Conservation (phyloP, 2,329 filamentous ascomycete species). For the Ascocoryne sarcoides region DNA sequence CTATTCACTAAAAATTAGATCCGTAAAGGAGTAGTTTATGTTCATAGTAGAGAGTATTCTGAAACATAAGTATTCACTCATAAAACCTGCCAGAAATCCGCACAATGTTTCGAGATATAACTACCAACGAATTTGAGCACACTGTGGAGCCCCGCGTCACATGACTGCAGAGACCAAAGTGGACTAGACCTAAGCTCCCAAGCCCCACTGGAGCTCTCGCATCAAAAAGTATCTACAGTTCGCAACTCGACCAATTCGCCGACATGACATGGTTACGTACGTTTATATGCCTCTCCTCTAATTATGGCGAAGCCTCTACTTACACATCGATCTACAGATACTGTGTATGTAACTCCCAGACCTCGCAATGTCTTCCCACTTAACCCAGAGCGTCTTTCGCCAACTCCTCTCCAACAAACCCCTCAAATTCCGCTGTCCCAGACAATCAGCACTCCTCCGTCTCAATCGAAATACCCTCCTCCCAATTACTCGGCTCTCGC, state of each 20-base stretch:
- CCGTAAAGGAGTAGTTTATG: too few relatives aligned
- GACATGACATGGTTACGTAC: slow-evolving; percentile 15
- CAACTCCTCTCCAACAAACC: slow-evolving; percentile 44
- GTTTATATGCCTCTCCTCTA: too few relatives aligned
- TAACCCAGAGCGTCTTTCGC: slow-evolving; percentile 51
- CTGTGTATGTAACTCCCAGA: too few relatives aligned
- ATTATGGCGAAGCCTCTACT: too few relatives aligned
- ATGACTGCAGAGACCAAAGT: slow-evolving; percentile 4
- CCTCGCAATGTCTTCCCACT: slow-evolving; percentile 55
- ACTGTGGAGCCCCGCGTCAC: slow-evolving; percentile 1
- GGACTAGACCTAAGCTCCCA: not conserved
- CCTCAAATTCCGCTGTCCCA: slow-evolving; percentile 27
- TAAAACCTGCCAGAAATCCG: too few relatives aligned
- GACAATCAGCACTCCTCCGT: slow-evolving; percentile 17
- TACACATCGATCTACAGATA: too few relatives aligned
- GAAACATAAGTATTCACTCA: too few relatives aligned
- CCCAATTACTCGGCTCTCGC: slow-evolving; percentile 21
- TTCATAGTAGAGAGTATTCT: too few relatives aligned
- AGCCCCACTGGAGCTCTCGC: not conserved
- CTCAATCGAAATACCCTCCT: slow-evolving; percentile 34
- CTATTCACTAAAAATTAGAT: too few relatives aligned
- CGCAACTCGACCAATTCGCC: slow-evolving; percentile 9
- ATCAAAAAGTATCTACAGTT: slow-evolving; percentile 14
- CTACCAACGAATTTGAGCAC: too few relatives aligned
- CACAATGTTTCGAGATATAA: too few relatives aligned